Percentiles rank a stretch among this genome's conserved stretches.
Evolutionary conservation across 805 yeast species (phyloP).

Genomic region (Wickerhamiella vanderwaltii): DNA sequence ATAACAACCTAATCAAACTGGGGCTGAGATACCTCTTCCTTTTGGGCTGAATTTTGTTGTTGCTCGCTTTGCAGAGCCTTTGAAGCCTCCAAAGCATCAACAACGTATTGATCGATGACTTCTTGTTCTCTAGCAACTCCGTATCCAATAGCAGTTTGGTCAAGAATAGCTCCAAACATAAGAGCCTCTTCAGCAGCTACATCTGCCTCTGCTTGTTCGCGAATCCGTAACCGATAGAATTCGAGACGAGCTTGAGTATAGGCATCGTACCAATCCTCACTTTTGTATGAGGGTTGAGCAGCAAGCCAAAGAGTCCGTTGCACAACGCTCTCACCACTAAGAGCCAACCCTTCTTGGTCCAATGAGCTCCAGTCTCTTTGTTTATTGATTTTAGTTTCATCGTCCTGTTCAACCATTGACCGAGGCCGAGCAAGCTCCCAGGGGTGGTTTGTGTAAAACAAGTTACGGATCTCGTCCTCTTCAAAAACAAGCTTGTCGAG

Average conservation of each 20-base stretch:
- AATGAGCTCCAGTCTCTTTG: conserved; percentile 66
- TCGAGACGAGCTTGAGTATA: conserved; percentile 81
- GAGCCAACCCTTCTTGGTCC: conserved; percentile 55
- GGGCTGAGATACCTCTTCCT: too few species aligned
- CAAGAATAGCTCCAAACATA: conserved; percentile 73
- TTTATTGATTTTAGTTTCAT: conserved; percentile 34
- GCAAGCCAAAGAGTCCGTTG: conserved; percentile 55
- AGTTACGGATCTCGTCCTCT: conserved; percentile 71
- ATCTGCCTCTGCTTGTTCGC: conserved; percentile 61
- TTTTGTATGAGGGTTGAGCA: conserved; percentile 25
- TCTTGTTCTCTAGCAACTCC: conserved; percentile 64
- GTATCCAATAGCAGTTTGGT: conserved; percentile 46
- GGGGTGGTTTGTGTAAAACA: conserved; percentile 88
- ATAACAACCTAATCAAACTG: too few species aligned
- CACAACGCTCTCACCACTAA: conserved; percentile 84
- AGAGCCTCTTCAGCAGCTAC: conserved; percentile 70
- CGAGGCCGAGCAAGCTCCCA: conserved; percentile 96
- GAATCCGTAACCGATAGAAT: conserved; percentile 75
- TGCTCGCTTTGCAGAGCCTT: conserved; percentile 23
- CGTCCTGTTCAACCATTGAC: conserved; percentile 62
- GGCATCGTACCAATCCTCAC: conserved; percentile 38
- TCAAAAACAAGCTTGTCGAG: conserved; percentile 45
- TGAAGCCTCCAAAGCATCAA: conserved; percentile 54
- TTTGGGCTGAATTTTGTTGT: too few species aligned
- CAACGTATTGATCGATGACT: conserved; percentile 60